Evolutionary conservation across 192 early-diverging fungal species (phyloP).

Genomic region (Allomyces macrogynus): DNA sequence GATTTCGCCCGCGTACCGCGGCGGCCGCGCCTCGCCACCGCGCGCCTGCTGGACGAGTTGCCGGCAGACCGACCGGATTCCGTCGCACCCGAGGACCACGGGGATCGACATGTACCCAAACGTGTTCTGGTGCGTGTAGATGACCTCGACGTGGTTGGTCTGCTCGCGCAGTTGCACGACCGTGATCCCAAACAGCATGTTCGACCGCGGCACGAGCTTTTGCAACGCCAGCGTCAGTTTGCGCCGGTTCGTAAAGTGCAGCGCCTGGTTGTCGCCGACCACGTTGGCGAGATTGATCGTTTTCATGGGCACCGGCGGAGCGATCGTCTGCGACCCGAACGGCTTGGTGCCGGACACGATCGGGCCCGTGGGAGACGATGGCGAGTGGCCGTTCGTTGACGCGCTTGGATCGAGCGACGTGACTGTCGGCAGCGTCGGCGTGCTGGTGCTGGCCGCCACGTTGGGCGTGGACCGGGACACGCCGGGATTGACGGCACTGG

Average conservation of each 20-base stretch:
- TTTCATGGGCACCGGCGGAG: neutral
- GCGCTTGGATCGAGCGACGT: no score
- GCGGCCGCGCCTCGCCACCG: neutral
- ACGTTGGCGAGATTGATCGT: neutral
- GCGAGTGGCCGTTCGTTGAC: no score
- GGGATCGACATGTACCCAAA: neutral
- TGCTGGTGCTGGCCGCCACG: no score
- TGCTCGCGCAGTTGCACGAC: neutral
- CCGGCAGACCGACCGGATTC: neutral
- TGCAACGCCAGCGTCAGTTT: neutral
- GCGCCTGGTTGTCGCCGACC: neutral
- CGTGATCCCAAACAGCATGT: neutral
- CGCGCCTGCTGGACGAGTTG: neutral
- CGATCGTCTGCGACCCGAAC: no score
- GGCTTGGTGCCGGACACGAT: no score
- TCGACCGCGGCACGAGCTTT: neutral
- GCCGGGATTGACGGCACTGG: no score
- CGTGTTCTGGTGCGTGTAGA: neutral
- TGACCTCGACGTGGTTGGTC: neutral
- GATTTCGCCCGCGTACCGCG: neutral
- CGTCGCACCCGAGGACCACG: neutral
- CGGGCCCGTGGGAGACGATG: no score
- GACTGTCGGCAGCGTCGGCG: no score
- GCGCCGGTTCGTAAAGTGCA: neutral
- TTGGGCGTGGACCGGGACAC: no score